Conservation (phyloP, 257 asterid genomes). For the Nicotiana otophora region DNA sequence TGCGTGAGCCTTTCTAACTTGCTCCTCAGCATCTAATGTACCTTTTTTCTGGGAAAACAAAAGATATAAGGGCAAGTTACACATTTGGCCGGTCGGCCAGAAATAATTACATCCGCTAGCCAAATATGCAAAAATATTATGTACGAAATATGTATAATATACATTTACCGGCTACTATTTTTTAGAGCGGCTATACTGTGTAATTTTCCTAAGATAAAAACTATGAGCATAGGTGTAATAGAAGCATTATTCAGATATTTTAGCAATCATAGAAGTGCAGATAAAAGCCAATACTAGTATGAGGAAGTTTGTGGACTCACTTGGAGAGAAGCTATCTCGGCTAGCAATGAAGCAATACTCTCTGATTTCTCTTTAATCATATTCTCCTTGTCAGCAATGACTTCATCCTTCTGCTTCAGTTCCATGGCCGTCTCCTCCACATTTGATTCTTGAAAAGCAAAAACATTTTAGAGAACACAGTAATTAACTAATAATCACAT, state of each 20-base stretch:
- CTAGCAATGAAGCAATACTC: slow-evolving; percentile 52
- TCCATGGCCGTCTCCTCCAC: slow-evolving; percentile 55
- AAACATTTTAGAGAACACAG: slow-evolving; percentile 5
- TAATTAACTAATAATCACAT: not conserved
- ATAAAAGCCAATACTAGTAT: not conserved
- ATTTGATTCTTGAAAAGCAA: slow-evolving; percentile 45
- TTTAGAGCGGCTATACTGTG: too few relatives aligned
- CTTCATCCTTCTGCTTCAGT: slow-evolving; percentile 54
- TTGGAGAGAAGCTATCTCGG: slow-evolving; percentile 60
- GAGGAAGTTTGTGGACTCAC: slow-evolving; percentile 36
- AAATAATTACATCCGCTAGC: too few relatives aligned
- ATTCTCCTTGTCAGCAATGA: slow-evolving; percentile 62
- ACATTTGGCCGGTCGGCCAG: too few relatives aligned
- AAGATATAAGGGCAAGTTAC: not conserved
- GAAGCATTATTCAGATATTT: not conserved
- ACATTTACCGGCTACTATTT: too few relatives aligned
- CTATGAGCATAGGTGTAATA: not conserved
- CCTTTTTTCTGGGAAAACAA: slow-evolving; percentile 41
- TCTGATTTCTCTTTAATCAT: slow-evolving; percentile 56
- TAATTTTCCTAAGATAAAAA: not conserved
- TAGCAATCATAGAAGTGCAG: not conserved
- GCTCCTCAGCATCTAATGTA: slow-evolving; percentile 51
- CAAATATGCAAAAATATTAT: too few relatives aligned
- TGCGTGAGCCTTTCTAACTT: slow-evolving; percentile 66
- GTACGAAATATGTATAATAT: too few relatives aligned